phyloP scores from a whole-genome alignment of 805 yeast genomes.

The Dipodascopsis tothii region DNA sequence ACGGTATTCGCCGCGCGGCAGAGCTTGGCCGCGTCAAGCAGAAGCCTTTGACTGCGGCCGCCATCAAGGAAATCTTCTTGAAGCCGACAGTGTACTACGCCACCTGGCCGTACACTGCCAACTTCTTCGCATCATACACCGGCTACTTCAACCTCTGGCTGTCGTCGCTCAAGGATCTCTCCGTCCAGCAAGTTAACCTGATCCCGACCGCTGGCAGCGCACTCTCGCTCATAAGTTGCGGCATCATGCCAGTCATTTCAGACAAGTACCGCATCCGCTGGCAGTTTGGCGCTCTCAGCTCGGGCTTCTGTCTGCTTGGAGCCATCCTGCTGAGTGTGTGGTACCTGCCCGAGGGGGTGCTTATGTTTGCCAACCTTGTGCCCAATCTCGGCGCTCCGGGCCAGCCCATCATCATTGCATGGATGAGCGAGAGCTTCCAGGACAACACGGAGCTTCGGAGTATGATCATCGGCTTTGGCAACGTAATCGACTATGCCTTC shows the following conservation, averaged over 20 bases:
- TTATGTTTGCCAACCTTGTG: no score
- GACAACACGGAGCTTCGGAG: neutral
- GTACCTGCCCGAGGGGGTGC: no score
- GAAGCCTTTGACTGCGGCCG: constrained; percentile 7
- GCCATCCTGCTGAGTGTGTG: neutral
- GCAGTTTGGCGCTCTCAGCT: constrained; percentile 26
- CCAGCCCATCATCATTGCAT: no score
- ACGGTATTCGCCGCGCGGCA: constrained; percentile 4
- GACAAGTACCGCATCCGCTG: constrained; percentile 37
- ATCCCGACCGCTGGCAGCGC: constrained; percentile 32
- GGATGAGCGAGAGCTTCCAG: no score
- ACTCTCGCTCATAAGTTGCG: constrained; percentile 25
- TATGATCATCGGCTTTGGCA: neutral
- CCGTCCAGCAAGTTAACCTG: constrained; percentile 30
- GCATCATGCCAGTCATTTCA: constrained; percentile 27
- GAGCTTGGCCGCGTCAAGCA: constrained; percentile 15
- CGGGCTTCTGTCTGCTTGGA: neutral
- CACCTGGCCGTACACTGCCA: neutral
- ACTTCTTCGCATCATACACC: neutral
- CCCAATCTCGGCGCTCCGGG: no score
- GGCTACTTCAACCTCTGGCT: constrained; percentile 29
- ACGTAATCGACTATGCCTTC: neutral
- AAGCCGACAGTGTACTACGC: neutral
- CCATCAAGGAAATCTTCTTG: constrained; percentile 6
- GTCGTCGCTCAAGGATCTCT: constrained; percentile 32